A percentile compares a stretch with the other conserved stretches of the same genome.
phyloP scores from a whole-genome alignment of 1,139 yeast genomes.

The Sugiyamaella xylanicola region DNA sequence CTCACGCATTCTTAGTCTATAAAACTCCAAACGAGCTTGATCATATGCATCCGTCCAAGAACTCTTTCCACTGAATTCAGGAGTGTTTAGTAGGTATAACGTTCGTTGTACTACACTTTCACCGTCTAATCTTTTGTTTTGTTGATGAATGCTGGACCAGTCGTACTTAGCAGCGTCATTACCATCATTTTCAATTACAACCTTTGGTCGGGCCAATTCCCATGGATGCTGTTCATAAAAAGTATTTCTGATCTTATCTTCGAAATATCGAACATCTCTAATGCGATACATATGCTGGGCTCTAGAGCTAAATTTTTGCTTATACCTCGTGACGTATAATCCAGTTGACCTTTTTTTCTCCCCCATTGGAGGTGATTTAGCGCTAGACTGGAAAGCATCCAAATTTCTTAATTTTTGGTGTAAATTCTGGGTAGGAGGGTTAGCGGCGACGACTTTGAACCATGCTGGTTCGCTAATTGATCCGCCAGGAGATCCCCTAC shows the following conservation, averaged over 20 bases:
- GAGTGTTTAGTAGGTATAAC: conserved; percentile 59
- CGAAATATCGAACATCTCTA: conserved; percentile 68
- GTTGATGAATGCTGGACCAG: conserved; percentile 79
- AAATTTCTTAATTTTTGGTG: conserved; percentile 50
- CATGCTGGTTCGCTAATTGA: conserved; percentile 75
- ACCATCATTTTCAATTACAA: conserved; percentile 73
- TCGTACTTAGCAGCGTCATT: conserved; percentile 56
- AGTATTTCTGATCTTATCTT: conserved; percentile 77
- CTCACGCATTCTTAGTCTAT: conserved; percentile 79
- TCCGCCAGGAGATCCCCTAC: conserved; percentile 38
- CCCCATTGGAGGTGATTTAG: conserved; percentile 28
- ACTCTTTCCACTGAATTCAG: conserved; percentile 41
- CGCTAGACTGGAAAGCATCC: conserved; percentile 40
- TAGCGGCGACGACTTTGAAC: conserved; percentile 77
- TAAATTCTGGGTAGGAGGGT: conserved; percentile 74
- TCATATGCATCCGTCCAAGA: conserved; percentile 72
- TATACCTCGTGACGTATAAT: conserved; percentile 55
- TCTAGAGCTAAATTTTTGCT: conserved; percentile 35
- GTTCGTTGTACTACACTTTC: conserved; percentile 95
- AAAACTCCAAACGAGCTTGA: conserved; percentile 84
- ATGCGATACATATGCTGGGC: conserved; percentile 53
- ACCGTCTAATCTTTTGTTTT: conserved; percentile 77
- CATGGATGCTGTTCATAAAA: conserved; percentile 96
- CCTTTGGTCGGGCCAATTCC: conserved; percentile 95
- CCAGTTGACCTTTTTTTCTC: conserved; percentile 30